Evolutionary conservation across 176 grass and related monocot genomes (phyloP), one percentile per base, ranked within the genome.

Genomic region (Echinochloa phyllopogon): DNA sequence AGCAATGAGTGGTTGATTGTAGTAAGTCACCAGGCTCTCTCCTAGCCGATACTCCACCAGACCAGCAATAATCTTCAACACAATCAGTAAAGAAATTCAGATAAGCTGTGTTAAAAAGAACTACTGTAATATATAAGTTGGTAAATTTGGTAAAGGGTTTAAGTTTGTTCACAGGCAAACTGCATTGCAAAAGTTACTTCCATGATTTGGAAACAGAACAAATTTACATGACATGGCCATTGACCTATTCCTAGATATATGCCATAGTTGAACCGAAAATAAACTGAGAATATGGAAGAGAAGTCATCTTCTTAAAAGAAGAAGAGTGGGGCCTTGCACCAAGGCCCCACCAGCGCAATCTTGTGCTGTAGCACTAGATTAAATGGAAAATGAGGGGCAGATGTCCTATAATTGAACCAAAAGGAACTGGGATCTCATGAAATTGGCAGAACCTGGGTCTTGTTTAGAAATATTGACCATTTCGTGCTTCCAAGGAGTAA

Each of bases 41-140:
- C 93, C 89, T 61, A 98, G 69, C 20, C 93, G 89, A 84, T 98
- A 90, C 86, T 98, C 96, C 89, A 98, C 86, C 53, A 98, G 74
- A 82, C 93, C 93, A 81, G 96, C 91, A 85, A 98, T 98, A 57
- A 98, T 74, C 96, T 98, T 72, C 58, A 90, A 79, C 72, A 79
- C 13, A 69, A 71, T 78, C 59, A 67, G 8, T 40, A 74, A 57
- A 67, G 13, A 86, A 65, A 86, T 50, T 79, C 8, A 83, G 67
- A 62, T 83, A 44, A 79, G 29, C 0, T 49, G 18, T 6, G 17
- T 12, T n/a, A 36, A 50, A 52, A 81, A 51, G 43, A 85, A 85
- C 21, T 44, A 36, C 15, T 36, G 25, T 29, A 69, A 52, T 17
- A 14, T 13, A 61, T 37, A 60, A 8, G 9, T 18, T 52, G 12